Conservation (phyloP, 2,329 filamentous ascomycete species). For the Penicillium nordicum region DNA sequence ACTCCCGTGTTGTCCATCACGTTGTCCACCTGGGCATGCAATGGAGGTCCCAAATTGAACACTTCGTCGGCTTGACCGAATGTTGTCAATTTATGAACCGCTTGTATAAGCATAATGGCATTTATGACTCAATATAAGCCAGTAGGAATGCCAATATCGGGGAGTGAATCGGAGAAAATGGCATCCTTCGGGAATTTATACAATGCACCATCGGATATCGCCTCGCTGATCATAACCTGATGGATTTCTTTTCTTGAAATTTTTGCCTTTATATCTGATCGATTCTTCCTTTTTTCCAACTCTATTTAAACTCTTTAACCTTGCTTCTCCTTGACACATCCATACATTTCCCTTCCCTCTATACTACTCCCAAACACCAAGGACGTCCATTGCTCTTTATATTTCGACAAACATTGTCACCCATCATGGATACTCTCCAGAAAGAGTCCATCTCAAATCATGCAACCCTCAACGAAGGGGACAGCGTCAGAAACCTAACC, state of each 20-base stretch:
- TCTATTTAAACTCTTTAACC: background rate
- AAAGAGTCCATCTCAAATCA: background rate
- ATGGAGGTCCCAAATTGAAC: background rate
- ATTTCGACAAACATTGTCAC: background rate
- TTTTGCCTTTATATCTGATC: background rate
- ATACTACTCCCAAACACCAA: background rate
- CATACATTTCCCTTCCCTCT: background rate
- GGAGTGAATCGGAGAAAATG: background rate
- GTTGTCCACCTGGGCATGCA: background rate
- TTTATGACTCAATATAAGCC: background rate
- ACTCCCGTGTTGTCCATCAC: background rate
- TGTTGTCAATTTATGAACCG: background rate
- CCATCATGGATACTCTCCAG: background rate
- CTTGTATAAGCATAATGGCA: background rate
- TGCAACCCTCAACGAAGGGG: background rate
- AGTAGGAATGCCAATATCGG: background rate
- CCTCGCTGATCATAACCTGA: background rate
- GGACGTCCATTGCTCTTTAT: background rate
- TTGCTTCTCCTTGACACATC: background rate
- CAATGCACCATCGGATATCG: background rate
- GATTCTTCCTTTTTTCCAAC: background rate
- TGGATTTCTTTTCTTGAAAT: background rate
- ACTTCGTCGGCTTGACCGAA: background rate
- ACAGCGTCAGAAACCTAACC: background rate
- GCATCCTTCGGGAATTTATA: background rate